Conservation (phyloP, 202 grass and related monocot genomes). For the Carex arenaria region DNA sequence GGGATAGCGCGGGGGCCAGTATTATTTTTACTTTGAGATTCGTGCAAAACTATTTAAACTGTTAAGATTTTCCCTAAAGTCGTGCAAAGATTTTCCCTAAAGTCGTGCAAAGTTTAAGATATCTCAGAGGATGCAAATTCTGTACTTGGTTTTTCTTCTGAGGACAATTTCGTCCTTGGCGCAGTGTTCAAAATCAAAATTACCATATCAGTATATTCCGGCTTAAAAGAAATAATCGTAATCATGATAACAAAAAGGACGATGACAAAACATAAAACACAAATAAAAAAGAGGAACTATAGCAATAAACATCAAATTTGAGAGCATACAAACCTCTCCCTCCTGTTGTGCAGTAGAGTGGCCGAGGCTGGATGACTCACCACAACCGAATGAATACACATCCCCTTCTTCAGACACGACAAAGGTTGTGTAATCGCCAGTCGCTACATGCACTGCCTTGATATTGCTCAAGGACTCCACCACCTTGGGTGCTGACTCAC, state of each 20-base stretch:
- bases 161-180: background rate
- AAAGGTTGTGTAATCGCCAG: constrained; percentile 87
- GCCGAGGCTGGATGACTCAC: constrained; percentile 86
- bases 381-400: constrained; percentile 85
- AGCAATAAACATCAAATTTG: background rate
- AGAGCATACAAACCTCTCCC: constrained; percentile 37
- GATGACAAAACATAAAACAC: background rate
- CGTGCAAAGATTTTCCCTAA: no score
- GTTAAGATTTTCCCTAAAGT: no score
- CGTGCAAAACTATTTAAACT: no score
- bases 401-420: constrained; percentile 72
- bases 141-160: background rate
- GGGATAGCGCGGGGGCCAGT: no score
- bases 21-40: no score
- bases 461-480: constrained; percentile 60
- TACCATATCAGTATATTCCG: background rate
- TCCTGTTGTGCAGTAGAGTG: constrained; percentile 50
- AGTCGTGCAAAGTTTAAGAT: no score
- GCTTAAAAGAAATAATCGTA: background rate
- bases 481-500: constrained; percentile 74
- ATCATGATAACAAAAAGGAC: background rate
- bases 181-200: background rate
- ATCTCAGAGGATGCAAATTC: no score
- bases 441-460: constrained; percentile 76
- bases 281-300: background rate